Base-by-base conservation (phyloP, 257 asterid genomes). In the Eucommia ulmoides region DNA sequence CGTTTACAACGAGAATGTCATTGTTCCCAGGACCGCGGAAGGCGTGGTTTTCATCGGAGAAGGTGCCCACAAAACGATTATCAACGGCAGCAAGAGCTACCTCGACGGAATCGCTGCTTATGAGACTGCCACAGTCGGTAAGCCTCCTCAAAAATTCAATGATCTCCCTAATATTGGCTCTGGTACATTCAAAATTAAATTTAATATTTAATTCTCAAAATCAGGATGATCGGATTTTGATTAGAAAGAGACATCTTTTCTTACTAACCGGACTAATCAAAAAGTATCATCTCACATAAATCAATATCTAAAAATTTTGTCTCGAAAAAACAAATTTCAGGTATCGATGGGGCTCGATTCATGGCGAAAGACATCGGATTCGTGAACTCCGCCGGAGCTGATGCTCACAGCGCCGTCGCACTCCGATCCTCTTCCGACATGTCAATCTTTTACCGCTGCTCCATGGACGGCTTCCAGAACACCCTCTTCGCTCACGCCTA, bases 381-480 rank as follows among this genome's bases (percentile, higher is more conserved):
- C 24, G 74, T 67, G 45, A 79, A 79, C 80, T 72, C 80, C 0
- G 82, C 87, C 0, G 87, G 83, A 15, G 70, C 83, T 19, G 66
- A 44, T 49, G 76, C 76, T 49, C 71, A 68, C 50, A 84, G 76
- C 41, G 88, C 88, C 11, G 84, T 79, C 0, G 82, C 88, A 1
- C 77, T 45, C 58, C 79, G 77, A 0, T 63, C 74, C 0, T 82
- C 76, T 21, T 72, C 80, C 8, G 84, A 79, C 63, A 62, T 8
- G 0, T 73, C 88, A 0, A 84, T 71, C 6, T 8, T 79, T 21
- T 64, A 65, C 61, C 75, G 77, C 0, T 76, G 82, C 58, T 54
- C 45, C 20, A 38, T 79, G 0, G 54, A 51, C 10, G 88, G 76
- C 3, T 76, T 57, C 68, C 88, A 79, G 3, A 84, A 79, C 70